Conservation (phyloP, 2,329 filamentous ascomycete genomes). For the Cyanodermella asteris region DNA sequence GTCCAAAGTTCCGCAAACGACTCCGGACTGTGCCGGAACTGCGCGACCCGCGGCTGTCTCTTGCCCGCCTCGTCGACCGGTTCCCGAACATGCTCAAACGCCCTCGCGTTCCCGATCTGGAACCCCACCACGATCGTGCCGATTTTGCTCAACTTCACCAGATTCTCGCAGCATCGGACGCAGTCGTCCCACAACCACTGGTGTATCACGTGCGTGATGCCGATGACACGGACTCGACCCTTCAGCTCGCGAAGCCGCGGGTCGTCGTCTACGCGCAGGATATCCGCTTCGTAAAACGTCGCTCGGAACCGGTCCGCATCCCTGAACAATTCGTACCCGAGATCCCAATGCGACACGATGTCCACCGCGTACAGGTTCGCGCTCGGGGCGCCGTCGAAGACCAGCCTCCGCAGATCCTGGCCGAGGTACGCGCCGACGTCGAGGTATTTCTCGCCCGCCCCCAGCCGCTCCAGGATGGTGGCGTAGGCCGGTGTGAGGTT, state of each 20-base stretch:
- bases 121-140: slow-evolving; percentile 1
- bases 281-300: not conserved
- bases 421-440: slow-evolving; percentile 7
- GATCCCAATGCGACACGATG: slow-evolving; percentile 7
- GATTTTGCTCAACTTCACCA: not conserved
- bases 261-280: slow-evolving; percentile 1
- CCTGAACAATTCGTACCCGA: slow-evolving; percentile 6
- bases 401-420: slow-evolving; percentile 8
- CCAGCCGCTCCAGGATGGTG: slow-evolving; percentile 11
- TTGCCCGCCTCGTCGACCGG: no score
- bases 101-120: not conserved
- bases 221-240: not conserved
- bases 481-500: slow-evolving; percentile 12
- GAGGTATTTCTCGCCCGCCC: slow-evolving; percentile 6
- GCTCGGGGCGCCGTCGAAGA: slow-evolving; percentile 8
- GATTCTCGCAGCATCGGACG: not conserved
- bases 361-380: slow-evolving; percentile 9
- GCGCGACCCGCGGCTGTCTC: not conserved
- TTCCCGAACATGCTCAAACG: not conserved
- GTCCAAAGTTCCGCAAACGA: slow-evolving; percentile 7
- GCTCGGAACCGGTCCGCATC: slow-evolving; percentile 1
- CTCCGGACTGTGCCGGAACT: slow-evolving; percentile 7
- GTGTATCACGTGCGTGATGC: not conserved
- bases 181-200: slow-evolving; percentile 2
- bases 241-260: not conserved